Base-by-base conservation (phyloP, 352 stramenopile species). In the Pythium brachiatum region DNA sequence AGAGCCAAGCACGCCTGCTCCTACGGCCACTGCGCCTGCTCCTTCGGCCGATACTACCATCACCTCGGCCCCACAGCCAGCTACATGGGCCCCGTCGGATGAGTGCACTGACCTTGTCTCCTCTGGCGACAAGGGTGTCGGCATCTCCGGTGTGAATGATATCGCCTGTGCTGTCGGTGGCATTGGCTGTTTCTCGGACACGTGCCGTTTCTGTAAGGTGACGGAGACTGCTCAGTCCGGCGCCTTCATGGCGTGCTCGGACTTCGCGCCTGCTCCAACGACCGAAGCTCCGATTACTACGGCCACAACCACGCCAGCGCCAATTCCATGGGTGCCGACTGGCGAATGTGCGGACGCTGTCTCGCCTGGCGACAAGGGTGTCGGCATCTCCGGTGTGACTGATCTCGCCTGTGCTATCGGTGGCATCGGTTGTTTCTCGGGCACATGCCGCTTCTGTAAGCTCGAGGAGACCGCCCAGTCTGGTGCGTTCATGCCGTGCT, bases 121-220 rank as follows among this genome's bases (percentile, higher is more conserved):
- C 2, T 25, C 38, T 1, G 68, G 61, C 8, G 68, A 78, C 54
- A 38, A 38, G 1, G 44, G 15, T 20, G 68, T 46, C 7, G 68
- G 68, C 7, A 62, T 72, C 38, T 29, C 53, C 31, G 53, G 63
- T 43, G 46, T 74, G n/a, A 70, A 57, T 23, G 64, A 73, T 50
- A 9, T 53, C 9, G 48, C 25, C 15, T 78, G 71, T 31, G 16
- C 16, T 27, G 27, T n/a, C 8, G 72, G 71, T 16, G 71, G 64
- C 2, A 20, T 69, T 13, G 68, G 71, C 1, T 78, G 68, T 39
- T 62, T 71, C 51, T 56, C 53, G 15, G 53, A 66, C 15, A 16
- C 46, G 1, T 78, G 68, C 29, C 68, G 71, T 11, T 46, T 69
- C 41, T 78, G 71, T 51, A 75, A 64, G 58, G 43, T 57, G 2